These are phyloP conservation scores for Neurospora intermedia DNA, from an alignment of 495 filamentous ascomycete species.

Conservation along the genomic window DNA sequence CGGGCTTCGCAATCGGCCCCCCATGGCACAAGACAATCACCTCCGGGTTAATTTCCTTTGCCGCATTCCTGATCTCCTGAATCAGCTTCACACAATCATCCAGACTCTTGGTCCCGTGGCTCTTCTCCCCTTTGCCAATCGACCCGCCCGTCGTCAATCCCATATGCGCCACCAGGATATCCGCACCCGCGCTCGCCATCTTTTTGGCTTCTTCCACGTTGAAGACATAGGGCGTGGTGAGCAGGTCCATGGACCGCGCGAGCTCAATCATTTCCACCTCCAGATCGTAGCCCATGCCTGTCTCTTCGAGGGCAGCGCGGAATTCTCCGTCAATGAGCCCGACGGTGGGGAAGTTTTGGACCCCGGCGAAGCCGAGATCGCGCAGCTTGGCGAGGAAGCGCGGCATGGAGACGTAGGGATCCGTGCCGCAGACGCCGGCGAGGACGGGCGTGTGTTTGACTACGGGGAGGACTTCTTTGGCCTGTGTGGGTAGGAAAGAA, in stretches of 20 bases:
- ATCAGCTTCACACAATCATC: slow-evolving; percentile 49
- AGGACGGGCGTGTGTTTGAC: slow-evolving; percentile 51
- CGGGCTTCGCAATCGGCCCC: slow-evolving; percentile 50
- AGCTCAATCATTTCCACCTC: slow-evolving; percentile 55
- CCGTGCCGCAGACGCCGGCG: slow-evolving; percentile 56
- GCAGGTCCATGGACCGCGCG: slow-evolving; percentile 45
- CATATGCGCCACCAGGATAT: slow-evolving; percentile 60
- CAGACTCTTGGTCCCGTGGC: slow-evolving; percentile 43
- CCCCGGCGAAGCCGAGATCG: slow-evolving; percentile 50
- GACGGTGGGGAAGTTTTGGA: slow-evolving; percentile 67
- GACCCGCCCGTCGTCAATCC: slow-evolving; percentile 54
- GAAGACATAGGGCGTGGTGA: slow-evolving; percentile 64
- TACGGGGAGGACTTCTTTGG: slow-evolving; percentile 48
- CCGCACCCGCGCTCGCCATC: slow-evolving; percentile 55
- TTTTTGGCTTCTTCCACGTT: slow-evolving; percentile 42
- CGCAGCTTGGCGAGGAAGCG: slow-evolving; percentile 47
- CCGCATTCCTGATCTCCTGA: slow-evolving; percentile 54
- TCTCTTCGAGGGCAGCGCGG: slow-evolving; percentile 56
- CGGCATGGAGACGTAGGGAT: slow-evolving; percentile 51
- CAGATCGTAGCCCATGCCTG: slow-evolving; percentile 52
- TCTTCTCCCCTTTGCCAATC: slow-evolving; percentile 39
- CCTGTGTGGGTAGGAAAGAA: slow-evolving; percentile 16
- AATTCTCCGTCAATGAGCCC: slow-evolving; percentile 60
- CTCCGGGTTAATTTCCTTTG: slow-evolving; percentile 38
- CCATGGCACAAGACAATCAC: slow-evolving; percentile 62